Evolutionary conservation across 805 yeast genomes (phyloP), one percentile per base, ranked within the genome.

Genomic region (Saccharomycopsis synnaedendra): DNA sequence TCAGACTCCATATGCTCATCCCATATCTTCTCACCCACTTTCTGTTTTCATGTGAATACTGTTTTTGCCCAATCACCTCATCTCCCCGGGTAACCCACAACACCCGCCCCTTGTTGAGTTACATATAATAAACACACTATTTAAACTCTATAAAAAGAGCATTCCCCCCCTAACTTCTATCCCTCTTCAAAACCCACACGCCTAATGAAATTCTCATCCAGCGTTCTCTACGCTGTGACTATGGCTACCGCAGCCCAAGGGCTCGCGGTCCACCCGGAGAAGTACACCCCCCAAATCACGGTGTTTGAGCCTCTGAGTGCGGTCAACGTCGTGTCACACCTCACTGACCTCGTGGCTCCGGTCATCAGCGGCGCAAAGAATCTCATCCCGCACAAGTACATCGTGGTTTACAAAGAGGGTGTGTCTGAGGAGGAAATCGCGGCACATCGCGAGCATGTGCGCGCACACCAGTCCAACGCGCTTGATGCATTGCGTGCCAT

Each of bases 371-470:
- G n/a, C 5, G 37, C 41, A 9, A 42, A 32, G 5, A 31, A 39
- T n/a, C 31, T 32, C n/a, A 35, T 45, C 29, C 43, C 47, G 8
- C 47, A 45, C n/a, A 35, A 37, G 11, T 46, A 46, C 35, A 41
- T 46, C 30, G 45, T 46, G 5, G 37, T 46, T 35, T 41, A 41
- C 11, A 46, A 46, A 38, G 75, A 77, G 47, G 76, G 69, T 46
- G 70, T 79, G 34, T 58, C 74, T 30, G 64, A 71, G 28, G 75
- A 76, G 36, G 75, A 75, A 51, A 68, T 75, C 30, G 67, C 70
- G 39, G 73, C 77, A 71, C 96, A 88, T 69, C 72, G 73, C 60
- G 75, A 76, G 59, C 73, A 83, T 78, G 75, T 85, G 51, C 65
- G 72, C 31, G 70, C 72, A 47, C 66, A 70, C 47, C 88, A 75